Conservation (phyloP, 805 yeast genomes). For the Sungouiella blattae region DNA sequence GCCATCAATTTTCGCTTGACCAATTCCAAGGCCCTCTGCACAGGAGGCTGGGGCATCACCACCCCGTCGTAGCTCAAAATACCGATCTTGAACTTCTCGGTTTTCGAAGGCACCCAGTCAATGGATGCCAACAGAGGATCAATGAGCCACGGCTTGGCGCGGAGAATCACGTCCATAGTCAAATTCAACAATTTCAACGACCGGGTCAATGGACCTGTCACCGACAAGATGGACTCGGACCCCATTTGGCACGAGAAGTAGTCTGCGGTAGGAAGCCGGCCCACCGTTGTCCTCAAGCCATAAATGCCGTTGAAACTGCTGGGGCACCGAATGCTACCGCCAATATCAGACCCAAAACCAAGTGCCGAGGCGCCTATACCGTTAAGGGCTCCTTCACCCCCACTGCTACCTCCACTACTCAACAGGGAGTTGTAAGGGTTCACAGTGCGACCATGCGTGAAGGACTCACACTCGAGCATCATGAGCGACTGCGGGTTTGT, state of each 20-base stretch:
- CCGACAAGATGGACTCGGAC: slow-evolving; percentile 2
- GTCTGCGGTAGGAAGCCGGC: slow-evolving; percentile 25
- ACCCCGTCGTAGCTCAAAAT: slow-evolving; percentile 2
- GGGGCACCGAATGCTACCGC: slow-evolving; percentile 55
- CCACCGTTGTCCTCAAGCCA: slow-evolving; percentile 48
- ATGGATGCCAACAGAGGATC: background rate
- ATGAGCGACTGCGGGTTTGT: slow-evolving; percentile 22
- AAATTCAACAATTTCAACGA: background rate
- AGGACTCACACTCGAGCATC: slow-evolving; percentile 20
- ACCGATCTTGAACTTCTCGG: slow-evolving; percentile 1
- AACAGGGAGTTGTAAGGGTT: slow-evolving; percentile 22
- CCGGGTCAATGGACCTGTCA: slow-evolving; percentile 2
- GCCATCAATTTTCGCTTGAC: background rate
- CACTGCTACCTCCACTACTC: slow-evolving; percentile 53
- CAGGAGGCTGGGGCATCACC: slow-evolving; percentile 1
- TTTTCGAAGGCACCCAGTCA: background rate
- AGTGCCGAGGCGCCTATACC: slow-evolving; percentile 41
- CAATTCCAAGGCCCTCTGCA: background rate
- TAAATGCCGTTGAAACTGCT: slow-evolving; percentile 51
- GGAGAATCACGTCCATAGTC: background rate
- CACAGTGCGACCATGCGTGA: slow-evolving; percentile 18
- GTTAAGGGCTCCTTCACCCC: slow-evolving; percentile 50
- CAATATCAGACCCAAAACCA: slow-evolving; percentile 47
- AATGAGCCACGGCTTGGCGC: slow-evolving; percentile 1
- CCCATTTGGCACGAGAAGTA: slow-evolving; percentile 3